A percentile compares a stretch with the other conserved stretches of the same genome.
Evolutionary conservation across 2,329 filamentous ascomycete genomes (phyloP).

Genomic region (Fusarium papillatum): DNA sequence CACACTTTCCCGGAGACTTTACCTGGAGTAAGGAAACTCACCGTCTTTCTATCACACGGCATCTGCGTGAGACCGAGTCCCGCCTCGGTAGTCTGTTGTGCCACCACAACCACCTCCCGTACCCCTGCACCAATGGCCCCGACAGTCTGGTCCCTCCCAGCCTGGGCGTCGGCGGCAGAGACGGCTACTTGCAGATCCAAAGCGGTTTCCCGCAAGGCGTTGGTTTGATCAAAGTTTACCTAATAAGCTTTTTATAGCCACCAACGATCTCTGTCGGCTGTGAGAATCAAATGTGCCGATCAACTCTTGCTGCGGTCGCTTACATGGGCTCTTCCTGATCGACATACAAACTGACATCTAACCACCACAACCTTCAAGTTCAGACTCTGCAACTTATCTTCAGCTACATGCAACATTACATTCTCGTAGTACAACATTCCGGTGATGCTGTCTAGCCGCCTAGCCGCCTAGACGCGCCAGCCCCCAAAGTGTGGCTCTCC

Average conservation of each 20-base stretch:
- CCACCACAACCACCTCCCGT: constrained; percentile 1
- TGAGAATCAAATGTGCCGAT: constrained; percentile 4
- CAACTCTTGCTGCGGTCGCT: neutral
- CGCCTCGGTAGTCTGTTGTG: constrained; percentile 19
- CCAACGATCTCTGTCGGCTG: constrained; percentile 7
- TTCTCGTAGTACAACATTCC: neutral
- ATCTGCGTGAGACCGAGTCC: constrained; percentile 2
- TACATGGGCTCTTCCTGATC: neutral
- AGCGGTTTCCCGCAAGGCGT: neutral
- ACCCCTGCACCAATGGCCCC: constrained; percentile 4
- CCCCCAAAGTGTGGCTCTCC: constrained; percentile 10
- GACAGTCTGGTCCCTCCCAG: neutral
- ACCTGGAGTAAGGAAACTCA: neutral
- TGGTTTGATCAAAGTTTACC: neutral
- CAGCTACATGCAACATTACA: neutral
- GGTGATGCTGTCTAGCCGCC: constrained; percentile 18
- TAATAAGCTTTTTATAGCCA: neutral
- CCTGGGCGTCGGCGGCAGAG: constrained; percentile 1
- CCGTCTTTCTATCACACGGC: neutral
- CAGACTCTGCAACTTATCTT: constrained; percentile 20
- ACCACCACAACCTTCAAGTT: neutral
- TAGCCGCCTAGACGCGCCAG: constrained; percentile 32
- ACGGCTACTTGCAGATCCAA: constrained; percentile 3
- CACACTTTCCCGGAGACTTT: constrained; percentile 10
- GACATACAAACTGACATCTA: neutral